Conservation (phyloP, 768 basidiomycete species). For the Agaricus sinodeliciosus region DNA sequence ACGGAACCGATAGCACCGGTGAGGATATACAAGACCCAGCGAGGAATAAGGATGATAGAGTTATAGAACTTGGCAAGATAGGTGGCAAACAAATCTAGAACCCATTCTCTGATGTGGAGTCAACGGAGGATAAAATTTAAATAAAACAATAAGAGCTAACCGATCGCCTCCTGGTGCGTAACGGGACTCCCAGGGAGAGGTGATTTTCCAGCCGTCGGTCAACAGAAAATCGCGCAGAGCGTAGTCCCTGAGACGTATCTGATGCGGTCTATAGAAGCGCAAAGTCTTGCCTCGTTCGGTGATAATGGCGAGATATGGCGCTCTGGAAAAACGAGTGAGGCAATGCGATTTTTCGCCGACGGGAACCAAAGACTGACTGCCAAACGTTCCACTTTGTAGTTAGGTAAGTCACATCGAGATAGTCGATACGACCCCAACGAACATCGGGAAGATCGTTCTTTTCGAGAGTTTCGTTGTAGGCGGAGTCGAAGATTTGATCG, state of each 20-base stretch:
- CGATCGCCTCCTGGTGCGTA: constrained; percentile 75
- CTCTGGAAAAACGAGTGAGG: constrained; percentile 34
- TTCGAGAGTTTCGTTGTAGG: constrained; percentile 57
- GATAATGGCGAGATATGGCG: constrained; percentile 67
- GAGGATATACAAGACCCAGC: constrained; percentile 60
- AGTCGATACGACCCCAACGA: constrained; percentile 84
- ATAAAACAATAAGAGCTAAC: constrained; percentile 28
- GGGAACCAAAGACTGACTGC: constrained; percentile 47
- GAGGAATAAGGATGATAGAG: constrained; percentile 48
- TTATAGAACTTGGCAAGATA: constrained; percentile 46
- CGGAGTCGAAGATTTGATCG: constrained; percentile 68
- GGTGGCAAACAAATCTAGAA: constrained; percentile 55
- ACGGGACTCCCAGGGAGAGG: constrained; percentile 60
- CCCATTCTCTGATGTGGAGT: constrained; percentile 46
- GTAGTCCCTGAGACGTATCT: constrained; percentile 54
- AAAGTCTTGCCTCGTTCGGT: constrained; percentile 69
- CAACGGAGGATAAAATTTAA: background rate
- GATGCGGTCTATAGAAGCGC: constrained; percentile 70
- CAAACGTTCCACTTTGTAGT: constrained; percentile 86
- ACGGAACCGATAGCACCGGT: constrained; percentile 66
- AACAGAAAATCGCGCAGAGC: constrained; percentile 60
- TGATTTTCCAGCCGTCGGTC: constrained; percentile 53
- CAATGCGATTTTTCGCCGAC: background rate
- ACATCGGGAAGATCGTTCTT: constrained; percentile 63
- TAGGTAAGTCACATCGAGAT: constrained; percentile 72